Evolutionary conservation across 2,329 filamentous ascomycete species (phyloP).

Genomic region (Pseudofabraea citricarpa): DNA sequence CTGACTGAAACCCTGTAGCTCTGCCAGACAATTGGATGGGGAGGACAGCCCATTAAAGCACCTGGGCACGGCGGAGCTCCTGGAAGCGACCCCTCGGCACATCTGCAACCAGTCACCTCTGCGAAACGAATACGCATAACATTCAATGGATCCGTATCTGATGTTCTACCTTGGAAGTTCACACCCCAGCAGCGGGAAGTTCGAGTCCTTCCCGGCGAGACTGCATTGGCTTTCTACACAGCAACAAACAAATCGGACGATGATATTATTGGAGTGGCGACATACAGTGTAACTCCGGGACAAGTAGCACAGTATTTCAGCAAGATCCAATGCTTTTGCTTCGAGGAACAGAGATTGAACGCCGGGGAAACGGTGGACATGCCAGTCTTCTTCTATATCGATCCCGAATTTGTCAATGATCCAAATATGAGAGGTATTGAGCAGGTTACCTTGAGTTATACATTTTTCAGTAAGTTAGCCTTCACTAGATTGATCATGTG

Average conservation of each 20-base stretch:
- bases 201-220: conserved; percentile 90
- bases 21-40: conserved; percentile 84
- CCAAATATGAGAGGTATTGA: conserved; percentile 90
- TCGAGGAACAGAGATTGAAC: conserved; percentile 91
- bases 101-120: conserved; percentile 74
- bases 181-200: conserved; percentile 95
- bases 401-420: conserved; percentile 90
- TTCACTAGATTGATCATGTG: conserved; percentile 9
- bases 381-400: conserved; percentile 99
- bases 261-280: conserved; percentile 97
- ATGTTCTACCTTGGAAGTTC: conserved; percentile 96
- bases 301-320: conserved; percentile 97
- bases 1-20: conserved; percentile 45
- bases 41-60: conserved; percentile 85
- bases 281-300: conserved; percentile 92
- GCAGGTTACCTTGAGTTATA: conserved; percentile 94
- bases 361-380: conserved; percentile 97
- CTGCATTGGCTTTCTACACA: conserved; percentile 94
- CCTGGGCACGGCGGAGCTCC: conserved; percentile 56
- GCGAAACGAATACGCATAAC: conserved; percentile 88
- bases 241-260: conserved; percentile 85
- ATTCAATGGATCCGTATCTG: conserved; percentile 92
- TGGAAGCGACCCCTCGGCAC: conserved; percentile 62
- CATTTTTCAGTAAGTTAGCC: conserved; percentile 82
- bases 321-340: conserved; percentile 99